Evolutionary conservation across 2,329 filamentous ascomycete species (phyloP), one percentile per base, ranked within the genome.

Genomic region (Cytospora chrysosperma): DNA sequence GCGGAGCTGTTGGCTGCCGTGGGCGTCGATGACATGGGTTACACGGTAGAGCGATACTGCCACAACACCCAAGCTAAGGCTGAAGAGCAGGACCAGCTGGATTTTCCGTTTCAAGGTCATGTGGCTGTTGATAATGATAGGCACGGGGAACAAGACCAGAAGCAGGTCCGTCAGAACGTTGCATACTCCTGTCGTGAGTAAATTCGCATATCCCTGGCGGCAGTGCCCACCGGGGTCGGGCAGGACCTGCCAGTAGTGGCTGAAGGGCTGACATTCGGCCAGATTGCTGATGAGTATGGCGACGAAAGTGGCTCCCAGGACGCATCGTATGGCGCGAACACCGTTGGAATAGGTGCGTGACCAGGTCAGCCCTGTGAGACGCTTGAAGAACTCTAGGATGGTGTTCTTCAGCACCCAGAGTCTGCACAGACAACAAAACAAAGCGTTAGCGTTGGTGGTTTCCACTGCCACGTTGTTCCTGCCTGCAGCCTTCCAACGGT

Each of bases 351-450:
- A 92, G 27, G 88, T 88, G 59, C 85, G 84, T 66, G 89, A 87
- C 91, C 93, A 97, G 62, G 91, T 91, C 53, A 89, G 87, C 61
- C 87, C 87, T 3, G 92, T 95, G 59, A 98, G 84, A 62, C 94
- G 89, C 73, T 90, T 90, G 69, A 98, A 88, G 72, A 97, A 98
- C 74, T 97, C 93, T 65, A 93, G 89, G 63, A 98, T 89, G 40
- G 93, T 92, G 70, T 89, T 85, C 75, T 98, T 99, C 67, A 95
- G 87, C 69, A 90, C 89, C 95, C 95, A 99, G 64, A 98, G 87
- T 70, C 92, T 96, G 71, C n/a, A 68, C 37, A 52, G 28, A 47
- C 43, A n/a, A n/a, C n/a, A n/a, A n/a, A n/a, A 43, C 58, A 30
- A 40, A 54, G 40, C 28, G 71, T 77, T 68, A 77, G 72, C 67